Conservation (phyloP, 495 filamentous ascomycete genomes). For the Tuber melanosporum region DNA sequence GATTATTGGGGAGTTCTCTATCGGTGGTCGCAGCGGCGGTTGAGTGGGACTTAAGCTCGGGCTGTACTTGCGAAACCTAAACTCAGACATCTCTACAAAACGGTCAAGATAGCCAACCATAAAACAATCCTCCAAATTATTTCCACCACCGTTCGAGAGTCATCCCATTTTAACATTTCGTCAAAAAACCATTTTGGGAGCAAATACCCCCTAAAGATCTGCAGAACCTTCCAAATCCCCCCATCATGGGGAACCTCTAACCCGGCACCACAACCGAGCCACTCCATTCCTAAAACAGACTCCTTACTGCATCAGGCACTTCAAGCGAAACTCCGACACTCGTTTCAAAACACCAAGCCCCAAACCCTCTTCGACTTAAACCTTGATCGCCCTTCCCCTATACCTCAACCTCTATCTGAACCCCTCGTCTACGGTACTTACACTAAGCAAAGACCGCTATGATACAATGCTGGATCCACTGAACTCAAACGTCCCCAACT, state of each 20-base stretch:
- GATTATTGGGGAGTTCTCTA: neutral
- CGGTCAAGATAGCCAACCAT: neutral
- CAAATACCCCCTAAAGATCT: neutral
- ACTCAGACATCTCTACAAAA: neutral
- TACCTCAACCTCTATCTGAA: conserved; percentile 42
- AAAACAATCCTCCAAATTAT: neutral
- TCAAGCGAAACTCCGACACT: neutral
- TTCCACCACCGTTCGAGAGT: neutral
- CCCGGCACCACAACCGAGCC: neutral
- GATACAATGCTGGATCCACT: conserved; percentile 42
- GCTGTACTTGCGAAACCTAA: neutral
- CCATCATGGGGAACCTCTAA: neutral
- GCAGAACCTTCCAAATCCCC: neutral
- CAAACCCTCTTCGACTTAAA: conserved; percentile 2
- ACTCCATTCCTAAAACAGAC: neutral
- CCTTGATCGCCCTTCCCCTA: conserved; percentile 29
- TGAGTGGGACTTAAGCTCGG: too few relatives aligned
- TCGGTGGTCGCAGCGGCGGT: neutral
- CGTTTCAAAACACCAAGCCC: neutral
- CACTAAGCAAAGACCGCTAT: conserved; percentile 3
- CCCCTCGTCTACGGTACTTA: conserved; percentile 20
- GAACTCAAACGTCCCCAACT: conserved; percentile 45
- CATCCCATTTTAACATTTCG: neutral
- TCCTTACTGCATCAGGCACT: neutral
- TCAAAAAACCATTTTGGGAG: neutral